Evolutionary conservation across 129 eudicot genomes (phyloP), one percentile per base, ranked within the genome.

Genomic region (Chrysanthemum lavandulifolium): DNA sequence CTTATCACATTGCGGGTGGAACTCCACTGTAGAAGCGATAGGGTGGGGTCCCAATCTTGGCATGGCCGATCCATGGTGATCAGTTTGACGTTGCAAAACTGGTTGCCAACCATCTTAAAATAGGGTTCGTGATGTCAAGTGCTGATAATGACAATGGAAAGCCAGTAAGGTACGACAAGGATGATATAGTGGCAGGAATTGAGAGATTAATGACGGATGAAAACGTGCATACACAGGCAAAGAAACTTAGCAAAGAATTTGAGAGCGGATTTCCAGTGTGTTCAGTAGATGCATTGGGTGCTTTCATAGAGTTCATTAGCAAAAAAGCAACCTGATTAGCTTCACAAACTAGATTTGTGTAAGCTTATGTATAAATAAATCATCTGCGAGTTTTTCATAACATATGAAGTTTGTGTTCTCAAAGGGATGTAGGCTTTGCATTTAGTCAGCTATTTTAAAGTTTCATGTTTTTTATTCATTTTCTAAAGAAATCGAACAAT

Each of bases 1-100:
- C 70, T 43, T 91, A 40, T 88, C 97, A 1, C 97, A 86, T 58
- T 91, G 97, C 14, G 97, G 97, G 52, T 91, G 97, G 97, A 91
- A 91, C 81, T 91, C 97, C 4, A 88, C 96, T 2, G 76, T 81
- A 6, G 97, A 91, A 69, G 86, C 91, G 1, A 82, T 91, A 6
- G 95, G 91, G 16, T 6, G 95, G 97, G 49, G 78, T 85, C 27
- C 95, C 97, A 16, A 57, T 90, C 27, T 69, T 90, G 80, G 89
- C 89, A 18, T 90, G 97, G 97, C 95, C 97, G 9, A 71, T 90
- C 0, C 72, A 95, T 67, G 97, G 97, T 48, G 97, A 90, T 73
- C 97, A 90, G 71, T 83, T 66, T 66, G 71, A 76, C 69, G 79
- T 83, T 71, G 95, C 88, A 6, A 85, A 87, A 57, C 73, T 90